Evolutionary conservation across 768 basidiomycete genomes (phyloP), one percentile per base, ranked within the genome.

Genomic region (Suillus lakei): DNA sequence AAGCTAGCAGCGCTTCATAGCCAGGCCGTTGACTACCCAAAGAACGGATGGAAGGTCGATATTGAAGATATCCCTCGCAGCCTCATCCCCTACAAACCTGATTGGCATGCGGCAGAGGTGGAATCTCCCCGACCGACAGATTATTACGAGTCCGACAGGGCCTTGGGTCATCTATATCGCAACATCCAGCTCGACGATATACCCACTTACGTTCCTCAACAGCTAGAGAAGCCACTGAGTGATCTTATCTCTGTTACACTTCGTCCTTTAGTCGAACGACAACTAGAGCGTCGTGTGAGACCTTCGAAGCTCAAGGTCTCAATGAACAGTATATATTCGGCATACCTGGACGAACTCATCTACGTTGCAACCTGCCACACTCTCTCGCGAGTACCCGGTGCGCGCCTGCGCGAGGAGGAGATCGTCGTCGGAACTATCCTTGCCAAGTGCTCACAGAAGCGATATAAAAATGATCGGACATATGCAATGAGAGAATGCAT

Each of bases 11-110:
- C 79, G 60, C 74, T 93, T 90, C 71, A 66, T 63, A 82, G 75
- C 66, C 71, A 86, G 81, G 92, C 92, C 0, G 92, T 94, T 5
- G 92, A 93, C 70, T 94, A 91, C 72, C 87, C 91, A 0, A 94
- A 93, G 77, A 88, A 89, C 67, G 92, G 91, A 10, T 84, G 85
- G 43, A 84, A 86, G 2, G 89, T 92, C 30, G 78, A 88, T 58
- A 78, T 90, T 34, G 77, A 79, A 28, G 70, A 76, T 4, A 73
- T 91, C 36, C 91, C 92, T 4, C 74, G 77, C 13, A 73, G 79
- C 0, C 78, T 91, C 18, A 91, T 92, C 53, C 81, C 82, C 21
- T 86, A 84, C 73, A 93, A 90, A 70, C 92, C 92, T 0, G 92
- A 94, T 72, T 94, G 92, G 92, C 86, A 91, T 65, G 84, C 83